Conservation (phyloP, 2,329 filamentous ascomycete genomes). For the Colletotrichum sp. region DNA sequence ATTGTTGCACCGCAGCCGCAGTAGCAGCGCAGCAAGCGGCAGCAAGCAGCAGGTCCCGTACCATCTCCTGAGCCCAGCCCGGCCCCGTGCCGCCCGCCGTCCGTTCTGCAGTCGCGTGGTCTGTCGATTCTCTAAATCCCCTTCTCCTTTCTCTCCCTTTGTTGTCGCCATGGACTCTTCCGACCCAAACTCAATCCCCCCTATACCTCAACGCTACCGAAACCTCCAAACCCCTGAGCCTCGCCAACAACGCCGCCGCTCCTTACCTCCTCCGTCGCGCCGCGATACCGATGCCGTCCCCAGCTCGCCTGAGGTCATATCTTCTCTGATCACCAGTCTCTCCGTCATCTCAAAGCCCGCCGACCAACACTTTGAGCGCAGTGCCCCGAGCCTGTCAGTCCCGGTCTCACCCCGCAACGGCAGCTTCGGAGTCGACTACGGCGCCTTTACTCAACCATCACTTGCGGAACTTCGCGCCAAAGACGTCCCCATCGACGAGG, state of each 20-base stretch:
- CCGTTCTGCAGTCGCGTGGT: slow-evolving; percentile 9
- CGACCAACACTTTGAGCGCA: slow-evolving; percentile 71
- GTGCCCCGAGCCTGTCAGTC: slow-evolving; percentile 40
- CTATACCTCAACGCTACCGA: slow-evolving; percentile 23
- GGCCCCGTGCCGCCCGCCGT: neutral
- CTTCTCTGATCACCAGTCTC: slow-evolving; percentile 71
- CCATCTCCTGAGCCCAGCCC: slow-evolving; percentile 11
- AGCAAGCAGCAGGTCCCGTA: neutral
- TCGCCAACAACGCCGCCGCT: slow-evolving; percentile 2
- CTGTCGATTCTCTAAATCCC: neutral
- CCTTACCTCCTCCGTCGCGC: slow-evolving; percentile 22
- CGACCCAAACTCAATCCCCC: slow-evolving; percentile 18
- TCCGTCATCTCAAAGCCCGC: slow-evolving; percentile 72
- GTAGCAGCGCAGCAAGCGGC: neutral
- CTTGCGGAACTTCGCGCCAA: slow-evolving; percentile 55
- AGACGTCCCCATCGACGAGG: slow-evolving; percentile 58
- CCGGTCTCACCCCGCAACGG: slow-evolving; percentile 46
- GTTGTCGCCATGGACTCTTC: slow-evolving; percentile 20
- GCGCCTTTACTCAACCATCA: slow-evolving; percentile 61
- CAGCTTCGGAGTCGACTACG: slow-evolving; percentile 77
- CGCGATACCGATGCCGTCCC: slow-evolving; percentile 38
- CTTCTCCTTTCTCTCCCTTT: neutral
- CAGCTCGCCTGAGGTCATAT: slow-evolving; percentile 73
- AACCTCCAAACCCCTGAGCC: slow-evolving; percentile 20
- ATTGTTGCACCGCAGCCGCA: slow-evolving; percentile 3